Percentiles rank a stretch among this genome's conserved stretches.
Evolutionary conservation across 495 filamentous ascomycete species (phyloP).

Genomic region (Cercophora newfieldiana): DNA sequence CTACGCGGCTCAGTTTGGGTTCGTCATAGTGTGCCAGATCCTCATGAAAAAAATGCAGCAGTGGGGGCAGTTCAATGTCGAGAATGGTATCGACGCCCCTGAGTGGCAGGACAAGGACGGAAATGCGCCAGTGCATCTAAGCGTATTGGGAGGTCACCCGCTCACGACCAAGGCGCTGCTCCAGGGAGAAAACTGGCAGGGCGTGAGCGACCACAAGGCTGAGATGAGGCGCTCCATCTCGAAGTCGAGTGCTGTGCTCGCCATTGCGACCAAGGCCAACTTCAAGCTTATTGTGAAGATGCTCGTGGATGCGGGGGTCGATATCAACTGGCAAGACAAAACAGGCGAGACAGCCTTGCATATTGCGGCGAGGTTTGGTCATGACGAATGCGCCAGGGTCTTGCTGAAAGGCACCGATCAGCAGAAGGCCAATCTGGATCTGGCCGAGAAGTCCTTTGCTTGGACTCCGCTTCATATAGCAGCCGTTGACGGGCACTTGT

Average conservation of each 20-base stretch:
- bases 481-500: constrained; percentile 78
- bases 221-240: constrained; percentile 66
- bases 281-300: constrained; percentile 79
- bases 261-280: constrained; percentile 82
- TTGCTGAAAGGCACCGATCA: constrained; percentile 66
- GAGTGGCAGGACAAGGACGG: constrained; percentile 93
- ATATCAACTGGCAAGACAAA: constrained; percentile 91
- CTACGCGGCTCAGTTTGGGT: constrained; percentile 94
- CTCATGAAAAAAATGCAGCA: constrained; percentile 83
- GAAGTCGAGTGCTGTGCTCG: constrained; percentile 86
- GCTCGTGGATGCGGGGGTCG: constrained; percentile 85
- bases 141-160: constrained; percentile 87
- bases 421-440: constrained; percentile 73
- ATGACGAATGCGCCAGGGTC: constrained; percentile 73
- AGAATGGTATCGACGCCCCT: constrained; percentile 78
- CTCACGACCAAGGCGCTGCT: constrained; percentile 79
- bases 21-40: constrained; percentile 82
- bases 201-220: constrained; percentile 56
- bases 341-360: constrained; percentile 94
- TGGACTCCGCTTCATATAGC: constrained; percentile 95
- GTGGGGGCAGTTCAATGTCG: constrained; percentile 84
- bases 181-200: constrained; percentile 73
- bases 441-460: constrained; percentile 79
- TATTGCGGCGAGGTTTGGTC: constrained; percentile 85
- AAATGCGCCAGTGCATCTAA: constrained; percentile 85